Base-by-base conservation (phyloP, 2,329 filamentous ascomycete species). In the Chlorencoelia australis region DNA sequence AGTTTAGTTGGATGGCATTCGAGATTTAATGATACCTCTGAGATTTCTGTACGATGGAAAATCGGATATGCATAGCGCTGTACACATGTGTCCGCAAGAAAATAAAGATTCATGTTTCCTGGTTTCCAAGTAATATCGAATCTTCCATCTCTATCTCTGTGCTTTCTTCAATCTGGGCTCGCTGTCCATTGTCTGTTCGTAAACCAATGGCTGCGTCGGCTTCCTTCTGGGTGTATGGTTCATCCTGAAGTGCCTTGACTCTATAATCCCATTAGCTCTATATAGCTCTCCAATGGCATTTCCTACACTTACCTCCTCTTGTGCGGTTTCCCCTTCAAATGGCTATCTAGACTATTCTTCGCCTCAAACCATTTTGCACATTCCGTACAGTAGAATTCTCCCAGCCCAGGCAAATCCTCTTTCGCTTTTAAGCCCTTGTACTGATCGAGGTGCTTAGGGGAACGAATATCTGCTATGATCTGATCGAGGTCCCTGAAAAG, bases 331-430 rank as follows among this genome's bases (percentile, higher is more conserved):
- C 85, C 86, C 59, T 82, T 85, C 39, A 69, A 69, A 62, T 98
- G 91, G 18, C 74, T 69, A 22, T 71, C 67, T 40, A 94, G 66
- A 50, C 84, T 93, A 51, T 72, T 61, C 48, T 91, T 82, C 33
- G 78, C 82, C 59, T 96, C 89, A 59, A 93, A 96, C 81, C 85
- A 96, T 65, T 94, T 96, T 45, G 91, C 82, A 60, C 91, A 98
- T 61, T 94, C 83, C 11, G 82, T 69, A 60, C 91, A 98, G 62
- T 95, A 96, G 58, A 79, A 79, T 50, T 76, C 71, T 17, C 91
- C 91, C 32, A 95, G 68, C 0, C 79, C 89, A 3, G 91, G 91
- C 22, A 95, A 70, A 53, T 96, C 91, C 57, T 96, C 89, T 15
- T 73, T 64, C 5, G 81, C 75, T 56, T 94, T 93, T 28, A 78